phyloP scores from a whole-genome alignment of 305 asterid species.

The Plantago lanceolata region DNA sequence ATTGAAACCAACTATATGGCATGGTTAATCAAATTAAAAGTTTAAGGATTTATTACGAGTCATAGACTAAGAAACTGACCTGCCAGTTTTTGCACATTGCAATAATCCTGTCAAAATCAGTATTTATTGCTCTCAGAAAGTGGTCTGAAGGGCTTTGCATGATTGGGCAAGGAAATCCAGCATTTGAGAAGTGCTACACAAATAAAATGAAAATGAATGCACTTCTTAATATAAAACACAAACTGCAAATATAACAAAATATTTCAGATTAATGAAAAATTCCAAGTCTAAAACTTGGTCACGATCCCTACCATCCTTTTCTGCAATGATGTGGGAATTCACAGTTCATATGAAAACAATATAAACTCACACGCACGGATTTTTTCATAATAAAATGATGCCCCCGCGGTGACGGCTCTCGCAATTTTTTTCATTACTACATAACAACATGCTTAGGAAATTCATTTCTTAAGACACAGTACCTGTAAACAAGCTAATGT shows the following conservation, averaged over 20 bases:
- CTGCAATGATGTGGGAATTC: not conserved
- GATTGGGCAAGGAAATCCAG: conserved; percentile 99
- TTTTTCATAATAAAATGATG: not conserved
- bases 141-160: conserved; percentile 99
- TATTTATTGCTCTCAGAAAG: conserved; percentile 94
- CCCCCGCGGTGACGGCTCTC: not conserved
- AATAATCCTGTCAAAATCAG: conserved; percentile 93
- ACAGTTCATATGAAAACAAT: not conserved
- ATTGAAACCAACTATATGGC: conserved; percentile 2
- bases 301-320: conserved; percentile 1
- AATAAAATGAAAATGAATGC: conserved; percentile 17
- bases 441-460: conserved; percentile 16
- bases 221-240: not conserved
- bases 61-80: conserved; percentile 42
- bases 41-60: not conserved
- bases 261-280: not conserved
- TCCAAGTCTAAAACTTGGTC: not conserved
- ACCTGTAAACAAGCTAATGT: conserved; percentile 99
- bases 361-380: conserved; percentile 8
- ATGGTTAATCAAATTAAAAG: conserved; percentile 11
- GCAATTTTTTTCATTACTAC: not conserved
- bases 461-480: conserved; percentile 22
- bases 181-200: conserved; percentile 95
- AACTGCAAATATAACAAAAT: not conserved
- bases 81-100: conserved; percentile 99